A percentile compares a stretch with the other conserved stretches of the same genome.
phyloP scores from a whole-genome alignment of 352 stramenopile genomes.

The Elongisporangium anandrum region DNA sequence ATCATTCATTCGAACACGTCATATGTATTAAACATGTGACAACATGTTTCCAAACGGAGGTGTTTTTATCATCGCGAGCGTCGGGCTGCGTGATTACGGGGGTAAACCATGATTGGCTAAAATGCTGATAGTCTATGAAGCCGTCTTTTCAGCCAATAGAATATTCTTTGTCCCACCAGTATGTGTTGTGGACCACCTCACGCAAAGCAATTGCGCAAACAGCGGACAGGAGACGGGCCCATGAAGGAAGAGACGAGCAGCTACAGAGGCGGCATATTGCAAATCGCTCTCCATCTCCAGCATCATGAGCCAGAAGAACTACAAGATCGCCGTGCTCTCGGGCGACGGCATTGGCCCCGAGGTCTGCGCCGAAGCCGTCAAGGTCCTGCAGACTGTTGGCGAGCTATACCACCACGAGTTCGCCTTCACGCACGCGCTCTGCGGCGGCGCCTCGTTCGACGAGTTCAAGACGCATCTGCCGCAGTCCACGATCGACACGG shows the following conservation, averaged over 20 bases:
- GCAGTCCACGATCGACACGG: conserved; percentile 92
- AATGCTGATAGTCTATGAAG: not conserved
- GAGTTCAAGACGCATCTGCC: conserved; percentile 90
- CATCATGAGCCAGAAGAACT: conserved; percentile 35
- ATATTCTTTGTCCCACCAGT: not conserved
- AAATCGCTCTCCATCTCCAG: not conserved
- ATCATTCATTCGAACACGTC: not conserved
- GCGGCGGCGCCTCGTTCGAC: conserved; percentile 95
- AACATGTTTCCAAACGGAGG: too few species aligned
- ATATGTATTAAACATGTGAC: not conserved
- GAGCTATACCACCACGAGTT: conserved; percentile 89
- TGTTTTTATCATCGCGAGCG: not conserved
- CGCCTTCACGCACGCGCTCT: conserved; percentile 92
- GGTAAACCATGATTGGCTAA: not conserved
- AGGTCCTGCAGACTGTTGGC: conserved; percentile 83
- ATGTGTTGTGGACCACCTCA: not conserved
- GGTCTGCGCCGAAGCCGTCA: conserved; percentile 94
- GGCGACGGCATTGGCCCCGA: conserved; percentile 99
- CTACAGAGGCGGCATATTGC: not conserved
- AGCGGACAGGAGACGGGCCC: not conserved
- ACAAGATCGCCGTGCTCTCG: conserved; percentile 94
- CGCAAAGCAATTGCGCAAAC: not conserved
- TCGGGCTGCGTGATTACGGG: not conserved
- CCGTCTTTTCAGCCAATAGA: not conserved
- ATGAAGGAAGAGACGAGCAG: not conserved